Conservation (phyloP, 1,284 basidiomycete genomes). For the Ceratobasidium sp. region DNA sequence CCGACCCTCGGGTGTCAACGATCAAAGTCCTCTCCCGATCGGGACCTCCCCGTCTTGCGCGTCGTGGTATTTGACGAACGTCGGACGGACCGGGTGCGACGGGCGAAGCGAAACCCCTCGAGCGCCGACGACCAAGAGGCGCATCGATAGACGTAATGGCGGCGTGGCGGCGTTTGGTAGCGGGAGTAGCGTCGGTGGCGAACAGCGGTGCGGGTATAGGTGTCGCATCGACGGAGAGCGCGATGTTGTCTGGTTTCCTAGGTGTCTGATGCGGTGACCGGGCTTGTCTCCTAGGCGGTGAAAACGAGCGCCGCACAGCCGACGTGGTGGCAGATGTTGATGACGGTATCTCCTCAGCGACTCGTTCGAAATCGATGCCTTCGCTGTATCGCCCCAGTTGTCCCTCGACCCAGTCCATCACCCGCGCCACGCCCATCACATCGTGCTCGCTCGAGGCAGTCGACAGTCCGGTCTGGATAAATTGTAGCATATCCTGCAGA, state of each 20-base stretch:
- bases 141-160: slow-evolving; percentile 56
- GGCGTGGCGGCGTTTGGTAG: slow-evolving; percentile 60
- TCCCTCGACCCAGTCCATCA: slow-evolving; percentile 84
- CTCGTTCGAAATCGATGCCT: slow-evolving; percentile 41
- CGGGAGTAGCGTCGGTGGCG: slow-evolving; percentile 36
- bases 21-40: slow-evolving; percentile 7
- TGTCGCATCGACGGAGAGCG: slow-evolving; percentile 14
- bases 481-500: slow-evolving; percentile 80
- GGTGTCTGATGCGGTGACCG: slow-evolving; percentile 41
- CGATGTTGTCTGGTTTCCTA: background rate
- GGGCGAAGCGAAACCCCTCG: slow-evolving; percentile 28
- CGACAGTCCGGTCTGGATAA: slow-evolving; percentile 85
- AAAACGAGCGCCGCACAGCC: slow-evolving; percentile 12
- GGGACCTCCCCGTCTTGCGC: slow-evolving; percentile 51
- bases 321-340: background rate
- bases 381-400: slow-evolving; percentile 64
- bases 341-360: background rate
- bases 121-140: slow-evolving; percentile 23
- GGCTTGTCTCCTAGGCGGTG: slow-evolving; percentile 23
- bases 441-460: slow-evolving; percentile 58
- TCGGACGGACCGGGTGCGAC: slow-evolving; percentile 37
- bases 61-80: slow-evolving; percentile 50
- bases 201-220: slow-evolving; percentile 38
- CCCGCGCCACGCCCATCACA: slow-evolving; percentile 75
- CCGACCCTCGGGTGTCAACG: slow-evolving; percentile 52